These are phyloP conservation scores for Solidago caesia DNA, from an alignment of 129 eudicot species.

Conservation along the genomic window DNA sequence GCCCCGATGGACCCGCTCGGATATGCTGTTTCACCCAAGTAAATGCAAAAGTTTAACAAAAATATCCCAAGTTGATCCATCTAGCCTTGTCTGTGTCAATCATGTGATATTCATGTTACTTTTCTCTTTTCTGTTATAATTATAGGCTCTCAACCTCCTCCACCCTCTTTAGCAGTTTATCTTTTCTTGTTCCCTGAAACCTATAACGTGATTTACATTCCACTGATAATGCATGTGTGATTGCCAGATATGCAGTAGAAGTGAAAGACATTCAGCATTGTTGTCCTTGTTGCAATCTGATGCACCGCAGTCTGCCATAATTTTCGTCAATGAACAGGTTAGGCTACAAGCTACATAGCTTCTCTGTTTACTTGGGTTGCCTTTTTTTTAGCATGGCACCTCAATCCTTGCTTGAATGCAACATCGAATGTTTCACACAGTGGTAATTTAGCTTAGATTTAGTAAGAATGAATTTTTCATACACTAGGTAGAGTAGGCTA, in stretches of 20 bases:
- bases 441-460: not conserved
- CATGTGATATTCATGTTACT: no score
- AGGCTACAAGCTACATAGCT: conserved; percentile 33
- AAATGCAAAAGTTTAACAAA: no score
- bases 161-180: not conserved
- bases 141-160: no score
- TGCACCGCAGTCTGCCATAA: conserved; percentile 85
- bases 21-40: no score
- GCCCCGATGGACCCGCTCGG: no score
- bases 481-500: not conserved
- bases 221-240: conserved; percentile 27
- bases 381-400: not conserved
- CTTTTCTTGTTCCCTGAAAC: not conserved
- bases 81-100: no score
- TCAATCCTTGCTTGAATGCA: not conserved
- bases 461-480: not conserved
- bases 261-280: conserved; percentile 55
- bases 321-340: conserved; percentile 89
- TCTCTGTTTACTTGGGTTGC: not conserved
- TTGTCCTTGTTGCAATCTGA: conserved; percentile 64
- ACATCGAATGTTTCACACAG: not conserved
- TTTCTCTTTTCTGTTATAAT: no score
- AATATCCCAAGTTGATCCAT: no score
- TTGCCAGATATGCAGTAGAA: conserved; percentile 62
- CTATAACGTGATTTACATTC: not conserved